Percentiles rank a stretch among this genome's conserved stretches.
Conservation (phyloP, 768 basidiomycete species). For the Suillus lakei region DNA sequence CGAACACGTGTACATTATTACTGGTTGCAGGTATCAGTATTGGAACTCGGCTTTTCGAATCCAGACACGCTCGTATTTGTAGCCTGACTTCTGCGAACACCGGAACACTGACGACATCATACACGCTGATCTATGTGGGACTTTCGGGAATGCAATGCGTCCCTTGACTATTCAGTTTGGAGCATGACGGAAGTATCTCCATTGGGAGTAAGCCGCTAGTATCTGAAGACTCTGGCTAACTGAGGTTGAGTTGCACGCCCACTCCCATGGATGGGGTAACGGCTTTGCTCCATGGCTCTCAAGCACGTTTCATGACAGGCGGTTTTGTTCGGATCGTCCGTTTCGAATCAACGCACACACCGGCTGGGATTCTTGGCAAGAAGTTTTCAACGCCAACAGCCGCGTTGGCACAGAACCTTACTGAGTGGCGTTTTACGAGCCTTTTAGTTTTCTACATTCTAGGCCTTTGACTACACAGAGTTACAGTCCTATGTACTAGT, state of each 20-base stretch:
- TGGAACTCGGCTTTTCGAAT: slow-evolving; percentile 2
- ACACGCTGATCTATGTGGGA: slow-evolving; percentile 8
- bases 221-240: slow-evolving; percentile 2
- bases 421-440: background rate
- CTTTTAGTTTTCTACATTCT: background rate
- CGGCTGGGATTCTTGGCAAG: background rate
- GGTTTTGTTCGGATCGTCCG: background rate
- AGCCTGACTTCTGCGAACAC: slow-evolving; percentile 5
- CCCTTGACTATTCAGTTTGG: slow-evolving; percentile 8
- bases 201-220: slow-evolving; percentile 7
- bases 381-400: background rate
- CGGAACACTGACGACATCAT: background rate
- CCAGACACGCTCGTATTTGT: background rate
- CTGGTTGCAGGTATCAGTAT: background rate
- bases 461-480: slow-evolving; percentile 3
- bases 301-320: background rate
- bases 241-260: background rate
- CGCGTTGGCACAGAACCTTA: slow-evolving; percentile 4
- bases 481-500: background rate
- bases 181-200: slow-evolving; percentile 3
- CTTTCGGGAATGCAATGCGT: slow-evolving; percentile 1
- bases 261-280: slow-evolving; percentile 4
- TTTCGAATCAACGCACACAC: slow-evolving; percentile 4
- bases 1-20: background rate
- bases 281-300: background rate